Evolutionary conservation across 306 rosid species (phyloP).

Genomic region (Vigna nakashimae): DNA sequence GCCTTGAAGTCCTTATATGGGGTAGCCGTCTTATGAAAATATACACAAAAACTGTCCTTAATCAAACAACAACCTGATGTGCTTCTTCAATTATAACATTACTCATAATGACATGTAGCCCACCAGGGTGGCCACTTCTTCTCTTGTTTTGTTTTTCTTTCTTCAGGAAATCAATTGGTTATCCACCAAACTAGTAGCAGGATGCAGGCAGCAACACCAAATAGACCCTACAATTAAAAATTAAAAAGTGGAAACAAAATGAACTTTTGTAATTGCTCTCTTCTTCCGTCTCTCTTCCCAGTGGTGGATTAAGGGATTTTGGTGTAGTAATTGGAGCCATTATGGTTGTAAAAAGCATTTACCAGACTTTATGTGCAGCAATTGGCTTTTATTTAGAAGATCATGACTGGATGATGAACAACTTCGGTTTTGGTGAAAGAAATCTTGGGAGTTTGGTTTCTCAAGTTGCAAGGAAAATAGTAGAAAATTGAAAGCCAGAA

Average conservation of each 20-base stretch:
- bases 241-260: conserved; percentile 20
- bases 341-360: conserved; percentile 52
- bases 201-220: neutral
- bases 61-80: conserved; percentile 8
- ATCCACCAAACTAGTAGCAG: neutral
- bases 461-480: conserved; percentile 35
- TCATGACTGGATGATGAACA: conserved; percentile 65
- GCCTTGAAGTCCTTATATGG: conserved; percentile 32
- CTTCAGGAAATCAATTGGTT: neutral
- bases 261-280: conserved; percentile 10
- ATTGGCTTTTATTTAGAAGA: conserved; percentile 62
- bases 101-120: conserved; percentile 29
- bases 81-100: conserved; percentile 32
- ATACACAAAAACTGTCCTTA: conserved; percentile 10
- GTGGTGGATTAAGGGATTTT: conserved; percentile 42
- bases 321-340: conserved; percentile 50
- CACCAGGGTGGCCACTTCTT: conserved; percentile 21
- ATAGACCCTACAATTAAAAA: conserved; percentile 26
- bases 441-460: conserved; percentile 42
- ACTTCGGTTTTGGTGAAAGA: conserved; percentile 50
- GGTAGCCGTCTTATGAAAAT: conserved; percentile 31
- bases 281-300: conserved; percentile 15
- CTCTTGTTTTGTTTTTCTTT: conserved; percentile 14
- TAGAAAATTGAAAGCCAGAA: conserved; percentile 51
- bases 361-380: conserved; percentile 59